Percentiles rank a stretch among this genome's conserved stretches.
phyloP scores from a whole-genome alignment of 2,329 filamentous ascomycete species.

The Paecilomyces variotii region DNA sequence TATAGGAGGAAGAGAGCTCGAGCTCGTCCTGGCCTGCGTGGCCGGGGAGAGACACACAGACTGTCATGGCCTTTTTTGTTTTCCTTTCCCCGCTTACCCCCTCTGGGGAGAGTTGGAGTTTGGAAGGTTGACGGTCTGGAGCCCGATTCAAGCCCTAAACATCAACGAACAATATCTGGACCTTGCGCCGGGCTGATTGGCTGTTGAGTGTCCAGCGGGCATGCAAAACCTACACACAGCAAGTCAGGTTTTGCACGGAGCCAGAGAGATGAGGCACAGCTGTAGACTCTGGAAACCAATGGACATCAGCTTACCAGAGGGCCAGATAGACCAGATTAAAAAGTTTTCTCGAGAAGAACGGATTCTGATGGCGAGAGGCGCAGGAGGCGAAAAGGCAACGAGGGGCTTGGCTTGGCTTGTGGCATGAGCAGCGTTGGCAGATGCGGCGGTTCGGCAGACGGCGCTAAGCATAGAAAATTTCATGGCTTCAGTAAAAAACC shows the following conservation, averaged over 20 bases:
- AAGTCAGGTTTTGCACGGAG: neutral
- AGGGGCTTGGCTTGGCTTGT: neutral
- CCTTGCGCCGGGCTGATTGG: neutral
- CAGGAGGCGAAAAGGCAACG: slow-evolving; percentile 1
- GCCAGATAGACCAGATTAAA: neutral
- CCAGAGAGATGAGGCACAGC: neutral
- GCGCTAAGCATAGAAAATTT: slow-evolving; percentile 20
- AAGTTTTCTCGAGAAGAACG: neutral
- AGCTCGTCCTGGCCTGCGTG: slow-evolving; percentile 9
- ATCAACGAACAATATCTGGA: slow-evolving; percentile 1
- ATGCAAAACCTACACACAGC: neutral
- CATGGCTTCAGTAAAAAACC: slow-evolving; percentile 10
- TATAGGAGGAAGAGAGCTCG: slow-evolving; percentile 1
- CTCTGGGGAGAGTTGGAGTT: neutral
- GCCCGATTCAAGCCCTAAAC: slow-evolving; percentile 1
- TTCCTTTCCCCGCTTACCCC: slow-evolving; percentile 3
- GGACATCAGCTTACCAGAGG: neutral
- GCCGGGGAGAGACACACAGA: slow-evolving; percentile 21
- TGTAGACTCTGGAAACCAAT: neutral
- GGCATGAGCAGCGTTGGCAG: slow-evolving; percentile 6
- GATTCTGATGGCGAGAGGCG: neutral
- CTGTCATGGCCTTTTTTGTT: slow-evolving; percentile 19
- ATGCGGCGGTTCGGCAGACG: slow-evolving; percentile 13
- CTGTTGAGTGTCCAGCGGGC: neutral
- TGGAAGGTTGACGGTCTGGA: neutral